Evolutionary conservation across 495 filamentous ascomycete species (phyloP).

Genomic region (Aspergillus avenaceus): DNA sequence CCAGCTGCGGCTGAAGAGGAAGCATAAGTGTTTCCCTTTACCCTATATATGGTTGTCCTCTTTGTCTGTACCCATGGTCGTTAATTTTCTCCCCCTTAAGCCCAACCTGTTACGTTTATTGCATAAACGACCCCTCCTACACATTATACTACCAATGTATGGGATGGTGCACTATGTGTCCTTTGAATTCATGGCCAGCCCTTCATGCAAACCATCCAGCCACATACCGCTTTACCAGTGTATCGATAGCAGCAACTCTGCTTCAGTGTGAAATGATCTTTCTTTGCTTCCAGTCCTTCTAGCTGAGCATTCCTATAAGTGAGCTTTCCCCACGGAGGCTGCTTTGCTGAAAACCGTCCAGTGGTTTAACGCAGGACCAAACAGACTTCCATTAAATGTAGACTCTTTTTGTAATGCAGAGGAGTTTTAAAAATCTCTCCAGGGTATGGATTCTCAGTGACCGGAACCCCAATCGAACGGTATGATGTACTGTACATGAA

Average conservation of each 20-base stretch:
- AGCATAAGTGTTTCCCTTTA: conserved; percentile 18
- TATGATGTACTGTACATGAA: conserved; percentile 18
- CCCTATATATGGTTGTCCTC: background rate
- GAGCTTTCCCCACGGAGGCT: no score
- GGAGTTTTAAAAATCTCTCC: background rate
- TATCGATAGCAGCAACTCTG: conserved; percentile 7
- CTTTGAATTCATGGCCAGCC: conserved; percentile 11
- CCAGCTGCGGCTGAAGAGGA: conserved; percentile 34
- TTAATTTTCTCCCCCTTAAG: background rate
- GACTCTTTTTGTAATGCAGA: background rate
- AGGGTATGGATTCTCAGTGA: conserved; percentile 1
- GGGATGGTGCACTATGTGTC: conserved; percentile 10
- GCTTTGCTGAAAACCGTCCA: no score
- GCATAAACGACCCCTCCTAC: background rate
- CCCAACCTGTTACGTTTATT: background rate
- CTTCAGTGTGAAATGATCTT: background rate
- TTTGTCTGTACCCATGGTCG: conserved; percentile 16
- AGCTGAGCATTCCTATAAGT: background rate
- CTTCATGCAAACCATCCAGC: conserved; percentile 10
- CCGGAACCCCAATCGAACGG: conserved; percentile 6
- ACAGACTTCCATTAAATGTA: no score
- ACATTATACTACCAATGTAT: conserved; percentile 8
- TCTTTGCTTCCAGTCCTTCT: background rate
- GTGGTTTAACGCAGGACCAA: no score
- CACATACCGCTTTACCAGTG: conserved; percentile 8